Percentiles rank a stretch among this genome's conserved stretches.
phyloP scores from a whole-genome alignment of 1,284 basidiomycete species.

The Cerrena zonata region DNA sequence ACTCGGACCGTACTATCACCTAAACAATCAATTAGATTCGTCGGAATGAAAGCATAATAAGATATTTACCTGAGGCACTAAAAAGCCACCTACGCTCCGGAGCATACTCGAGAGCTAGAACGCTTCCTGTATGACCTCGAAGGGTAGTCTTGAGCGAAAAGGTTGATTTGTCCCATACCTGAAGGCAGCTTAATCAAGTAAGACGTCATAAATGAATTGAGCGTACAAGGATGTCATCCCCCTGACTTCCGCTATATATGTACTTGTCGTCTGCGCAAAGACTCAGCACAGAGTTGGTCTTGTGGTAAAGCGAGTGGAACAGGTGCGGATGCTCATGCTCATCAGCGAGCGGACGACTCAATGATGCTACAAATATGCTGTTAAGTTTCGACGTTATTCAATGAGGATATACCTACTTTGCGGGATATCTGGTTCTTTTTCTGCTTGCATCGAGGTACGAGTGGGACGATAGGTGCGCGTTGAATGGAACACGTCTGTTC shows the following conservation, averaged over 20 bases:
- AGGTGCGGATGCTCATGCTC: constrained; percentile 27
- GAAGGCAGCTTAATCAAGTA: constrained; percentile 4
- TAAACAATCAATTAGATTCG: constrained; percentile 27
- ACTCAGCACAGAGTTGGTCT: constrained; percentile 67
- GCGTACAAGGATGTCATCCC: constrained; percentile 66
- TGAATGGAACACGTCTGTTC: not conserved
- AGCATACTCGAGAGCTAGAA: constrained; percentile 78
- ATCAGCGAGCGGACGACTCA: constrained; percentile 17
- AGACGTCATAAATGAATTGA: constrained; percentile 7
- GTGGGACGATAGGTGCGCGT: too few species aligned
- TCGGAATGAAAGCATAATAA: constrained; percentile 6
- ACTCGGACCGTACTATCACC: constrained; percentile 84
- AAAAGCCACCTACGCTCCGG: constrained; percentile 78
- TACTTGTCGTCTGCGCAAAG: constrained; percentile 66
- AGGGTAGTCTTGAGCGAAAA: constrained; percentile 69
- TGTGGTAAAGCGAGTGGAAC: constrained; percentile 65
- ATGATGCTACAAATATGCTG: constrained; percentile 22
- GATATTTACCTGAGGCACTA: constrained; percentile 64
- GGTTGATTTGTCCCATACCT: constrained; percentile 80
- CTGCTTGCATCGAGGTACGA: too few species aligned
- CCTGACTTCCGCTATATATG: constrained; percentile 83
- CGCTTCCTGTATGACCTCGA: constrained; percentile 81
- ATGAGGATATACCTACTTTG: too few species aligned
- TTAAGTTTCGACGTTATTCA: too few species aligned
- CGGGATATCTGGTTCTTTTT: too few species aligned